Evolutionary conservation across 441 rosid genomes (phyloP), one percentile per base, ranked within the genome.

Genomic region (Eruca vesicaria): DNA sequence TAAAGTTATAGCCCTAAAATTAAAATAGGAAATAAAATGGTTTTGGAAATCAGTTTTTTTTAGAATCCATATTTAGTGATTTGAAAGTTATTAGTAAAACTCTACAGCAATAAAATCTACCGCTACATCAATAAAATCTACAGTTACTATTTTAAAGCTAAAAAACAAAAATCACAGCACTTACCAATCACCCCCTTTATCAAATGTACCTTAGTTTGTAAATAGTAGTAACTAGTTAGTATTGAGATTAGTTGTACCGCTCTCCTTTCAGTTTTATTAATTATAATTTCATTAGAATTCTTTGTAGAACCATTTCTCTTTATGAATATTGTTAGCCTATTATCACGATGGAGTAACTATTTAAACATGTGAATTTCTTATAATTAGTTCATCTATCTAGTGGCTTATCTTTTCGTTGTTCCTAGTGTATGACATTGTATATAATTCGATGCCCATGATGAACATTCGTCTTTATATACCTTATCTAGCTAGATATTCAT

Each of bases 371-470:
- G n/a, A 63, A 11, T 55, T 38, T 38, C 41, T 21, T 15, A 14
- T 31, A 23, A 18, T 23, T 33, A 21, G 43, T 36, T 68, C 19
- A 68, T 19, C 57, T 7, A 68, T 19, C 57, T 7, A 52, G 60
- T 76, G 59, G 71, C 66, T 43, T 29, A 26, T 41, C 6, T 31
- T 43, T 53, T 35, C 5, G 66, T 63, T 38, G 58, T 62, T 68
- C 35, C 35, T 75, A 69, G 71, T 45, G 56, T 64, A 65, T 58
- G 76, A 23, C 45, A 65, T 58, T 65, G 12, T 58, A 63, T 53
- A 64, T 35, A 66, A 65, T 77, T 77, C 68, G 72, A 77, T 71
- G 11, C 76, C 68, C 72, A 65, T 71, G 15, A 48, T 77, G 28
- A 9, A 33, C 45, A n/a, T 26, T 36, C 53, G 56, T 32, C 45